These are phyloP conservation scores for Camelina sativa DNA, from an alignment of 345 rosid species.

Conservation along the genomic window DNA sequence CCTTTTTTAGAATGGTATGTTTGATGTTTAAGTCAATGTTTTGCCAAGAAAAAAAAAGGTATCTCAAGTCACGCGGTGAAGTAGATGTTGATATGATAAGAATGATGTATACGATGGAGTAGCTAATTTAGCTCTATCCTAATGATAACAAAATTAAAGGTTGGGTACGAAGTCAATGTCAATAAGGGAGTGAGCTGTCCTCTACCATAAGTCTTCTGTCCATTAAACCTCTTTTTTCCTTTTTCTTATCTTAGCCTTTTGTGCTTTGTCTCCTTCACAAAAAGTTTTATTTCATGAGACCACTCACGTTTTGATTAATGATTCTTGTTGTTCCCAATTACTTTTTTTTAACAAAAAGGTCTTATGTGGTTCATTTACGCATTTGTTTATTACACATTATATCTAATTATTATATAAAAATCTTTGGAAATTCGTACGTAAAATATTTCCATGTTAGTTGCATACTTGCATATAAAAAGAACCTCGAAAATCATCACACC, in stretches of 20 bases:
- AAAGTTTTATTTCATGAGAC: constrained; percentile 30
- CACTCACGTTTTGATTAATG: constrained; percentile 13
- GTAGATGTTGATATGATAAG: constrained; percentile 33
- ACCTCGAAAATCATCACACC: too few relatives aligned
- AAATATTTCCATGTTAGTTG: neutral
- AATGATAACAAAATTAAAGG: constrained; percentile 33
- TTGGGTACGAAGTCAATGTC: constrained; percentile 44
- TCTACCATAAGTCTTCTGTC: constrained; percentile 40
- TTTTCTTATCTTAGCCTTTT: constrained; percentile 35
- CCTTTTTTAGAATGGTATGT: neutral
- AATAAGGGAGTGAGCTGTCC: constrained; percentile 44
- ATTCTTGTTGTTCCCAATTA: constrained; percentile 13
- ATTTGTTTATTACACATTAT: constrained; percentile 5
- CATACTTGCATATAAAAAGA: too few relatives aligned
- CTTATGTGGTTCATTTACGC: constrained; percentile 15
- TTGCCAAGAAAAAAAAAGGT: constrained; percentile 24
- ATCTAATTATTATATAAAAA: neutral
- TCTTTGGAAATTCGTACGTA: neutral
- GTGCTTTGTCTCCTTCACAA: constrained; percentile 38
- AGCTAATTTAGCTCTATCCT: constrained; percentile 1
- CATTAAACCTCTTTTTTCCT: constrained; percentile 9
- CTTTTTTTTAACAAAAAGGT: constrained; percentile 23
- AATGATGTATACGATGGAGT: constrained; percentile 17
- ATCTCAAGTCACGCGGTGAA: constrained; percentile 19
- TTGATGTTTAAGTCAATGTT: constrained; percentile 16